Evolutionary conservation across 768 basidiomycete species (phyloP).

Genomic region (Hygrocybe punicea): DNA sequence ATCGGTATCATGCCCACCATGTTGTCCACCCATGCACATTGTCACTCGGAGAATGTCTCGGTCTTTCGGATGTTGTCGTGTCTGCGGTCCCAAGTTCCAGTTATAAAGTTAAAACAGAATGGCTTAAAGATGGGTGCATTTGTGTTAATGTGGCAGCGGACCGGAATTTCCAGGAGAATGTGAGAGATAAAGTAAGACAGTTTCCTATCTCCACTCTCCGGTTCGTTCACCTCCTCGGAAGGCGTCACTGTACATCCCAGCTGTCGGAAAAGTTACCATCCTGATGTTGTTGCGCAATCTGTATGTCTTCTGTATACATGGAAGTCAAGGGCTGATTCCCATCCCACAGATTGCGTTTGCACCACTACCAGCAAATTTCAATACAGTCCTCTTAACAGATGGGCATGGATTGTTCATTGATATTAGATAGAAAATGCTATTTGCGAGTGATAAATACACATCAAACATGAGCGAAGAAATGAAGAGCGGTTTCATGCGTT

Average conservation of each 20-base stretch:
- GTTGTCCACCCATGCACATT: conserved; percentile 67
- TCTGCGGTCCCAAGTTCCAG: conserved; percentile 82
- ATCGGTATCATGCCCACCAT: conserved; percentile 80
- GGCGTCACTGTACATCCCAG: conserved; percentile 93
- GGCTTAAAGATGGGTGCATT: conserved; percentile 90
- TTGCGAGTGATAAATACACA: not conserved
- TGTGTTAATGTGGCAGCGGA: conserved; percentile 91
- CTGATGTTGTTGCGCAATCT: conserved; percentile 95
- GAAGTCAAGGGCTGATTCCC: conserved; percentile 1
- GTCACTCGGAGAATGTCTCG: conserved; percentile 76
- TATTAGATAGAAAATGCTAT: conserved; percentile 18
- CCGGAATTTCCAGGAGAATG: conserved; percentile 94
- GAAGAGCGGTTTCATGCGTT: conserved; percentile 4
- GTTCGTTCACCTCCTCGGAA: conserved; percentile 25
- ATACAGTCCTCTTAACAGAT: conserved; percentile 26
- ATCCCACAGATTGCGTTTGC: conserved; percentile 49
- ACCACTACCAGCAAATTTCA: conserved; percentile 44
- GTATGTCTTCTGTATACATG: conserved; percentile 42
- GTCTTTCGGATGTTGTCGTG: conserved; percentile 86
- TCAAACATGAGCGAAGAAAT: not conserved
- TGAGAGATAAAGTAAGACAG: conserved; percentile 76
- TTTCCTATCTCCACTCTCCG: not conserved
- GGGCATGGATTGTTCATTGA: conserved; percentile 25
- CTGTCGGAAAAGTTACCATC: conserved; percentile 97
- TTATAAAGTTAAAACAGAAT: conserved; percentile 87